These are phyloP conservation scores for Rhinocladiella mackenziei DNA, from an alignment of 2,329 filamentous ascomycete species.

Conservation along the genomic window DNA sequence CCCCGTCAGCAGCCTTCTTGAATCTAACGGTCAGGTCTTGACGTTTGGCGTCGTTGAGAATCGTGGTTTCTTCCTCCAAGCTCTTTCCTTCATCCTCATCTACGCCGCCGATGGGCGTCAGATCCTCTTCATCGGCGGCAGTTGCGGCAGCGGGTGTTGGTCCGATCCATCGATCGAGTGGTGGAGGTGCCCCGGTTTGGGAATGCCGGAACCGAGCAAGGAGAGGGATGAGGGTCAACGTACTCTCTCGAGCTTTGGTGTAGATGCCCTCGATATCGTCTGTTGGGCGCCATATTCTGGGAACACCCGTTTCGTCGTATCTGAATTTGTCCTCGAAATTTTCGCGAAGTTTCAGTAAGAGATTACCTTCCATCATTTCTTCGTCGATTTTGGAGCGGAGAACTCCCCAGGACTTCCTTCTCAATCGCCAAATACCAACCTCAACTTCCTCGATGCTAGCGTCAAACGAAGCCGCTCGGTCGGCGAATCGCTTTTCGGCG, in stretches of 20 bases:
- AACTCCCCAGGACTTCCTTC: constrained; percentile 91
- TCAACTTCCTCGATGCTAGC: constrained; percentile 88
- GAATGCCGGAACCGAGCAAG: constrained; percentile 78
- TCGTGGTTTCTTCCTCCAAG: constrained; percentile 90
- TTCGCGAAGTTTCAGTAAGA: constrained; percentile 89
- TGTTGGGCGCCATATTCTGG: constrained; percentile 90
- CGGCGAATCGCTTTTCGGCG: constrained; percentile 78
- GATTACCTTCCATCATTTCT: constrained; percentile 96
- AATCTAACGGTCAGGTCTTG: constrained; percentile 91
- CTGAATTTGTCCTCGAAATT: constrained; percentile 99
- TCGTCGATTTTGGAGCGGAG: constrained; percentile 88
- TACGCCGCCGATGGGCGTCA: constrained; percentile 83
- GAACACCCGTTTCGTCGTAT: constrained; percentile 91
- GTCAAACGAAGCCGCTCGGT: constrained; percentile 88
- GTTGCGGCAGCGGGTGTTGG: constrained; percentile 69
- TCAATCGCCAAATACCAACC: constrained; percentile 84
- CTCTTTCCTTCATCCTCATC: constrained; percentile 94
- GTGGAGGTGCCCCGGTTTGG: constrained; percentile 66
- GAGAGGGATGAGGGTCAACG: constrained; percentile 82
- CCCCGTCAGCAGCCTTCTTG: constrained; percentile 96
- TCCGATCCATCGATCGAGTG: constrained; percentile 81
- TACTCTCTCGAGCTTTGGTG: constrained; percentile 86
- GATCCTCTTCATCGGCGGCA: constrained; percentile 81
- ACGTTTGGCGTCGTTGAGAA: constrained; percentile 84
- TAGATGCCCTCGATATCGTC: constrained; percentile 97